Evolutionary conservation across 176 grass and related monocot species (phyloP), one percentile per base, ranked within the genome.

Genomic region (Ensete ventricosum): DNA sequence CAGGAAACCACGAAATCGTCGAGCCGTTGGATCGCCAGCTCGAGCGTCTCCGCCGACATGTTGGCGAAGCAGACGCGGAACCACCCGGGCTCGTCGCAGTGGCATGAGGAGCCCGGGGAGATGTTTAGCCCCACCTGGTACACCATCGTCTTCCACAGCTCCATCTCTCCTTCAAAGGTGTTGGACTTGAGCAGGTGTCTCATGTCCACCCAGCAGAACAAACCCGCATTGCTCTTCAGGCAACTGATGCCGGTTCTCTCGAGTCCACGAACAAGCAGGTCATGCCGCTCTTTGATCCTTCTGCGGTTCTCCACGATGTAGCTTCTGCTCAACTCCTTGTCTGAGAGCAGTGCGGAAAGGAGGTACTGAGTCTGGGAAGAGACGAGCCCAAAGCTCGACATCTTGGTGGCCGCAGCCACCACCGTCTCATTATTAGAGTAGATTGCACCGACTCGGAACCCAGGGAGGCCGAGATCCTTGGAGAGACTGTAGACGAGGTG

Each of bases 31-130:
- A 62, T 62, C 17, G 57, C 57, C 17, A 62, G 2, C 6, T 62
- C 57, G 57, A 62, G 57, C 17, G 57, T 62, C 17, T 62, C 57
- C 57, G 14, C 57, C 12, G 57, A 62, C 17, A 62, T 62, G 57
- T 62, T 62, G 57, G 57, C 57, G 57, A 62, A 62, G 57, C 57
- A 62, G 57, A 62, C 57, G 17, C 57, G 57, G 57, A 62, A 62
- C 57, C 57, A 62, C 13, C 57, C 57, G 6, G 57, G 57, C 13
- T 62, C 57, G 13, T 14, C 57, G 57, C 57, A 62, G 57, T 62
- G 57, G 57, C 57, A 62, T 0, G 57, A 62, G 17, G 57, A 62
- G 4, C 57, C 57, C 57, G 57, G 57, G 17, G 57, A 62, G 17
- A 62, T 17, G 57, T 62, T 62, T 7, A 62, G 57, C 57, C 57